A percentile compares a stretch with the other conserved stretches of the same genome.
phyloP scores from a whole-genome alignment of 2,329 filamentous ascomycete genomes.

The Meredithiella fracta region DNA sequence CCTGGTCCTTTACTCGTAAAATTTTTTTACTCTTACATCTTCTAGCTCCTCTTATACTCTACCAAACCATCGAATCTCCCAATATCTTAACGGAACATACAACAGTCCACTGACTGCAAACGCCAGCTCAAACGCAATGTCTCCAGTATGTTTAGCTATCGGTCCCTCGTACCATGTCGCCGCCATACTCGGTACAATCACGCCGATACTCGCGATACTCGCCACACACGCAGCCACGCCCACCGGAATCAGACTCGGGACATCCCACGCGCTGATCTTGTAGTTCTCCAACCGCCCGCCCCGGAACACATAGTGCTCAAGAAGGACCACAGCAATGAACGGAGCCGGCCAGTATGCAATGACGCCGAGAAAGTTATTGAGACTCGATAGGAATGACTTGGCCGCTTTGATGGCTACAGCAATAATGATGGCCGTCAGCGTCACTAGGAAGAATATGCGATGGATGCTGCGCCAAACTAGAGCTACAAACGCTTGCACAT shows the following conservation, averaged over 20 bases:
- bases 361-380: conserved; percentile 29
- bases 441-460: conserved; percentile 25
- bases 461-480: conserved; percentile 23
- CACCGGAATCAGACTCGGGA: conserved; percentile 24
- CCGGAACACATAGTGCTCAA: conserved; percentile 28
- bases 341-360: conserved; percentile 31
- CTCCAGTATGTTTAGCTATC: conserved; percentile 36
- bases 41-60: neutral
- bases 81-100: conserved; percentile 26
- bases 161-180: conserved; percentile 41
- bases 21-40: too few species aligned
- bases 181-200: conserved; percentile 37
- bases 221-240: conserved; percentile 29
- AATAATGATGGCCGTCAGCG: conserved; percentile 26
- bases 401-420: conserved; percentile 26
- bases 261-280: conserved; percentile 30
- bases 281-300: conserved; percentile 25
- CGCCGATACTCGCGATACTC: conserved; percentile 25
- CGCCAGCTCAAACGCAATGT: conserved; percentile 43
- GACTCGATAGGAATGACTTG: conserved; percentile 24
- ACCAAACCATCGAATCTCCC: conserved; percentile 22
- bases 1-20: too few species aligned
- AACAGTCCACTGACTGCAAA: conserved; percentile 29
- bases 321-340: conserved; percentile 26
- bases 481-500: conserved; percentile 26